These are phyloP conservation scores for Hypoxylon perforatum DNA, from an alignment of 495 filamentous ascomycete genomes.

Conservation along the genomic window DNA sequence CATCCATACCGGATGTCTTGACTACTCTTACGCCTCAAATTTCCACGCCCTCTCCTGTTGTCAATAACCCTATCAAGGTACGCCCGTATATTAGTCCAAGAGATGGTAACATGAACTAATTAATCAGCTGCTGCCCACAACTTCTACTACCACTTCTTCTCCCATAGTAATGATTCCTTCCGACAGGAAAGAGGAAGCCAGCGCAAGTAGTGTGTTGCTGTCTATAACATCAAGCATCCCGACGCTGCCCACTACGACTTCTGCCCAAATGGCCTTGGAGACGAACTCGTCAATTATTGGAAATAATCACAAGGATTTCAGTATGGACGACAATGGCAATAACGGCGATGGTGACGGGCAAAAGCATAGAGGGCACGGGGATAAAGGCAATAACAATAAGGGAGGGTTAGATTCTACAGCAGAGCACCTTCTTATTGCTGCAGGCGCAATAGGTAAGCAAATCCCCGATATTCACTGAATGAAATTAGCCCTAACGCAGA, in stretches of 20 bases:
- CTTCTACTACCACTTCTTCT: not conserved
- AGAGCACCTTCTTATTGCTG: constrained; percentile 59
- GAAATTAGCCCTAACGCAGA: constrained; percentile 7
- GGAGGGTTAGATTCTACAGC: constrained; percentile 46
- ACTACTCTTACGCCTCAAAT: constrained; percentile 4
- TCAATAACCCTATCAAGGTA: constrained; percentile 2
- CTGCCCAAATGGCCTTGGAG: not conserved
- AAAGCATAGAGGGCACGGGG: not conserved
- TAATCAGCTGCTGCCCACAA: not conserved
- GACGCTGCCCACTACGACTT: constrained; percentile 1
- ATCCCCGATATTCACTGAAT: not conserved
- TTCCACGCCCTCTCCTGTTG: not conserved
- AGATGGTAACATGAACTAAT: constrained; percentile 12
- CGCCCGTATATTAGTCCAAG: not conserved
- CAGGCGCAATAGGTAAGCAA: constrained; percentile 60
- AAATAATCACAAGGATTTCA: constrained; percentile 7
- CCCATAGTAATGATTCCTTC: not conserved
- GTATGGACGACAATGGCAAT: constrained; percentile 28
- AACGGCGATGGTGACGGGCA: not conserved
- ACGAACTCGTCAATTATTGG: not conserved
- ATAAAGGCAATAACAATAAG: constrained; percentile 21
- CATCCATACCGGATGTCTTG: not conserved
- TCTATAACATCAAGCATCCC: not conserved
- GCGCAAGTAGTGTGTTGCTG: not conserved
- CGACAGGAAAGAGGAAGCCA: constrained; percentile 12